phyloP scores from a whole-genome alignment of 75 land plant genomes.

The Sequoia sempervirens region DNA sequence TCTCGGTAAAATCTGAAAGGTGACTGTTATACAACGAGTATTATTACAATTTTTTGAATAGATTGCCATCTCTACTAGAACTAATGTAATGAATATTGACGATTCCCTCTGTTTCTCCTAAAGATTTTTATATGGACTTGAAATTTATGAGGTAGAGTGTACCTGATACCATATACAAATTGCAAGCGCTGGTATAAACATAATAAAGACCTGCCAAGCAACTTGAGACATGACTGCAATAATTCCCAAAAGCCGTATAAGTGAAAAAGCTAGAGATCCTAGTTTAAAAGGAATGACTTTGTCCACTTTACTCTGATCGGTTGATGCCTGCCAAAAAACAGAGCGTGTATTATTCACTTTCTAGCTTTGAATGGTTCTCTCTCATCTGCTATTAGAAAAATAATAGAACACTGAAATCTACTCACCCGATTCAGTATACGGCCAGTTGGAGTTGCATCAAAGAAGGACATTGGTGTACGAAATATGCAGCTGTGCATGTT shows the following conservation, averaged over 20 bases:
- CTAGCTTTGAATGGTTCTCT: not conserved
- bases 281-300: conserved; percentile 16
- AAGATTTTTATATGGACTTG: not conserved
- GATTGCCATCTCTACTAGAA: not conserved
- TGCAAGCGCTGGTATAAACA: conserved; percentile 20
- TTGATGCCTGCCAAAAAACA: conserved; percentile 14
- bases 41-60: not conserved
- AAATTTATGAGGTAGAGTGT: not conserved
- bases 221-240: conserved; percentile 23
- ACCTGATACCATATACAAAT: conserved; percentile 10
- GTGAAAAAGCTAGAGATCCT: conserved; percentile 7
- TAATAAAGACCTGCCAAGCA: conserved; percentile 37
- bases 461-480: conserved; percentile 95
- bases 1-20: not conserved
- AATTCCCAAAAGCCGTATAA: conserved; percentile 14
- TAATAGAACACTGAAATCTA: conserved; percentile 34
- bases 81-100: not conserved
- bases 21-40: not conserved
- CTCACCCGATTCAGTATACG: conserved; percentile 84
- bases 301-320: conserved; percentile 24
- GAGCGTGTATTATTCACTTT: not conserved
- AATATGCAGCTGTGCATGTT: conserved; percentile 68
- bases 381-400: conserved; percentile 20
- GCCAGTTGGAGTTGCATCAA: conserved; percentile 93
- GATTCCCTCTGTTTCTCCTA: not conserved